Base-by-base conservation (phyloP, 441 rosid species). In the Jatropha podagrica region DNA sequence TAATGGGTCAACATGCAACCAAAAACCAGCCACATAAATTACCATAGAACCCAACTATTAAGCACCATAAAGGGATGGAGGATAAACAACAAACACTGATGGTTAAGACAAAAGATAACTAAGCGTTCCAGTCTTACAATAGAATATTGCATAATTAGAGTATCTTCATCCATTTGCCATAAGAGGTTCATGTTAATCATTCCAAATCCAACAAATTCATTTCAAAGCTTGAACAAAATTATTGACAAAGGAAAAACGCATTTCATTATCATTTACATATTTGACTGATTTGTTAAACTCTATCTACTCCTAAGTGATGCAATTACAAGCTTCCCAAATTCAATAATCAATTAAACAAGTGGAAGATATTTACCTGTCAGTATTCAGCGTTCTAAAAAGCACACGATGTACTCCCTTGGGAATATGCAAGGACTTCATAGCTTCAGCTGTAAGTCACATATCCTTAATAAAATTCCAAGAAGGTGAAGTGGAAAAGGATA, bases 331-430 rank as follows among this genome's bases (percentile, higher is more conserved):
- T 4, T 10, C 44, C n/a, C 0, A 6, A 9, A 58, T 26, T 40
- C 23, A 13, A 41, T 40, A 20, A 38, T 9, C 12, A 71, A 42
- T 38, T 71, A 6, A 18, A 41, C 10, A 2, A 59, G 13, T 41
- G 14, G 74, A 44, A 59, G 26, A 71, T 54, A 13, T 10, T 23
- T 68, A 85, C 90, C 88, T 82, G 41, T 88, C 88, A 7, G 90
- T 86, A 54, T 88, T 86, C 11, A 85, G 77, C n/a, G 92, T 86
- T 77, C 85, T 81, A 82, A 88, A 88, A 72, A 88, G 88, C 64
- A 83, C 89, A 17, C 86, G 92, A 3, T 82, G 83, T 15, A 83
- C 83, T 56, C 89, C 88, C 74, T 74, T 80, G 11, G 92, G 83
- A 78, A 88, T 84, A 23, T 83, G 68, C 23, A 88, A 69, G 32